These are phyloP conservation scores for Claviceps fusiformis DNA, from an alignment of 2,329 filamentous ascomycete genomes.

Conservation along the genomic window DNA sequence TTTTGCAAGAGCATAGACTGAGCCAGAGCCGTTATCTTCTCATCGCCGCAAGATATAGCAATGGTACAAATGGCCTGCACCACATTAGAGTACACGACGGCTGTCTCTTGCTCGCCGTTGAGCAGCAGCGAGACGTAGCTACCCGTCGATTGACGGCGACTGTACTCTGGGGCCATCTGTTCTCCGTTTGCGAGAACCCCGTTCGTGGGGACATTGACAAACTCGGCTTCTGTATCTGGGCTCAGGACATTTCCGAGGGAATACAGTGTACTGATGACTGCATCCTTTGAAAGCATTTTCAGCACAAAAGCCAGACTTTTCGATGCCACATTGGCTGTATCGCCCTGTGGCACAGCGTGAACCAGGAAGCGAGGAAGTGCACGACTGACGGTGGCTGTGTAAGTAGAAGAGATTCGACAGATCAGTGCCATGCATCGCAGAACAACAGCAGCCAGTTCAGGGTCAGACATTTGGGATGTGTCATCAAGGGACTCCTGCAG, in stretches of 20 bases:
- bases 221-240: conserved; percentile 44
- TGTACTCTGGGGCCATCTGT: conserved; percentile 31
- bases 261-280: conserved; percentile 88
- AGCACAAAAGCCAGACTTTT: conserved; percentile 72
- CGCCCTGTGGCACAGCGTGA: conserved; percentile 57
- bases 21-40: conserved; percentile 84
- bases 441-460: conserved; percentile 61
- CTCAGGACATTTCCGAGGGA: conserved; percentile 92
- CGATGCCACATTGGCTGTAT: conserved; percentile 65
- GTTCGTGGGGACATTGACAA: conserved; percentile 38
- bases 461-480: conserved; percentile 67
- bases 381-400: conserved; percentile 63
- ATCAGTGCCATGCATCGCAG: conserved; percentile 73
- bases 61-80: conserved; percentile 92
- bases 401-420: conserved; percentile 58
- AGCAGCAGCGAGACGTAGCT: conserved; percentile 70
- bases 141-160: conserved; percentile 46
- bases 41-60: conserved; percentile 65
- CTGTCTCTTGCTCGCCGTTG: conserved; percentile 65
- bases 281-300: conserved; percentile 74
- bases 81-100: conserved; percentile 69
- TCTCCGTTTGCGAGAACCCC: conserved; percentile 27
- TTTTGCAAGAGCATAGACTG: conserved; percentile 97
- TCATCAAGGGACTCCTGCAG: conserved; percentile 73
- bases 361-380: conserved; percentile 79